A percentile compares a stretch with the other conserved stretches of the same genome.
phyloP scores from a whole-genome alignment of 805 yeast species.

The Isabelozyma heimii region DNA sequence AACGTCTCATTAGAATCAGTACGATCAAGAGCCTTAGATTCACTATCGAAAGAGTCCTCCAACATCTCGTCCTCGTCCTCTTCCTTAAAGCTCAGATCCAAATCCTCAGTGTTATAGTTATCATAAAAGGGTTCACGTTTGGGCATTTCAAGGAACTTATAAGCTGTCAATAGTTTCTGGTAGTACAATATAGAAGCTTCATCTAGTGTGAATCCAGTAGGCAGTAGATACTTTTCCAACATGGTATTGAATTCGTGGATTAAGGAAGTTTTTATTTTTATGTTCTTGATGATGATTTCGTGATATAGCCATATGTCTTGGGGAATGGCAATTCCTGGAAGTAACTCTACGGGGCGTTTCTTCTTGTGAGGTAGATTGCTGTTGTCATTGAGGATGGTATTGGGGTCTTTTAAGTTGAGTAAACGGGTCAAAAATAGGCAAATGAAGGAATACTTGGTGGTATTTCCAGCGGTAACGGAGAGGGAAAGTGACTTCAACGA shows the following conservation, averaged over 20 bases:
- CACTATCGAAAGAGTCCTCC: not conserved
- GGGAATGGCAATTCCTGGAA: constrained; percentile 34
- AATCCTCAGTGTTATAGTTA: not conserved
- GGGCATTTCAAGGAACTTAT: constrained; percentile 27
- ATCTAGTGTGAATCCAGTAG: constrained; percentile 10
- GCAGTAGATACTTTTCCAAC: constrained; percentile 17
- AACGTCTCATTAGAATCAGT: not conserved
- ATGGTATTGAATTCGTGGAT: constrained; percentile 30
- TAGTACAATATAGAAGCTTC: constrained; percentile 26
- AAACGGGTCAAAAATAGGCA: constrained; percentile 21
- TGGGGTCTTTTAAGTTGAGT: constrained; percentile 17
- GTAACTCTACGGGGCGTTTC: constrained; percentile 16
- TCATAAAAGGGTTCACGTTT: not conserved
- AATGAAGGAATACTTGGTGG: constrained; percentile 22
- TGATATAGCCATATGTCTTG: constrained; percentile 35
- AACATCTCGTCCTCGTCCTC: constrained; percentile 17
- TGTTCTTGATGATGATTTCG: constrained; percentile 26
- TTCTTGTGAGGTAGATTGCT: not conserved
- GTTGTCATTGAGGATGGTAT: constrained; percentile 1
- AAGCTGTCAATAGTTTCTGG: constrained; percentile 30
- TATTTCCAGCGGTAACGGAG: constrained; percentile 24
- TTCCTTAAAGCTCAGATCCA: constrained; percentile 8
- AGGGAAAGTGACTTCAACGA: constrained; percentile 20
- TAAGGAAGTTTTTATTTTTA: constrained; percentile 28
- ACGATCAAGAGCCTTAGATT: not conserved